Base-by-base conservation (phyloP, 768 basidiomycete species). In the Boletus reticuloceps region DNA sequence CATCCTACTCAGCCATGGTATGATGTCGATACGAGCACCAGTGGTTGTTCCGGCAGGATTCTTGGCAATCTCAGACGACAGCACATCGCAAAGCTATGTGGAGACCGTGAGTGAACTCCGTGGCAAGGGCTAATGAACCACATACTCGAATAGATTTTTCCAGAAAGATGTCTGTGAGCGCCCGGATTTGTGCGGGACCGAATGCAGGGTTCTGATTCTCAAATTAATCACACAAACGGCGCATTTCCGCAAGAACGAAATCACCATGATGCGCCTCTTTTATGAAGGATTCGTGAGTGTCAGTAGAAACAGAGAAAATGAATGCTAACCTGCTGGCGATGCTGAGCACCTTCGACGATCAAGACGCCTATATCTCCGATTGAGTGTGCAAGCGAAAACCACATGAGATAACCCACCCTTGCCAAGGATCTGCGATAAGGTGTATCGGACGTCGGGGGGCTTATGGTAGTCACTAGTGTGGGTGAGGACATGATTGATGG, bases 191-290 rank as follows among this genome's bases (percentile, higher is more conserved):
- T 1, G 78, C 69, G 3, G 77, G 74, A 5, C 85, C 82, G 60
- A 88, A 88, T 0, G 84, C 84, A n/a, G 85, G 85, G 56, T 86
- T 87, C 85, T 77, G n/a, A n/a, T 32, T 10, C 20, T 22, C 12
- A 11, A 12, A n/a, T 43, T 20, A 48, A 38, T 50, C 29, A 41
- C 12, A 31, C 6, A 22, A 31, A 25, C 14, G 2, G 10, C n/a
- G 6, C 11, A 16, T 9, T 6, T 34, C 11, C 4, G n/a, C 10
- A 43, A 47, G 7, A 12, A 20, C 5, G 2, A 36, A 29, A 16
- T 36, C 32, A 72, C 71, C 86, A 86, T 40, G 11, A 55, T 40
- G 53, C 54, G 43, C 43, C 66, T 58, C 61, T 63, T 19, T 44
- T 8, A 14, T 3, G 5, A 31, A 1, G 25, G 27, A 38, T 29